phyloP scores from a whole-genome alignment of 2,329 filamentous ascomycete genomes.

The Diplocarpon mali region DNA sequence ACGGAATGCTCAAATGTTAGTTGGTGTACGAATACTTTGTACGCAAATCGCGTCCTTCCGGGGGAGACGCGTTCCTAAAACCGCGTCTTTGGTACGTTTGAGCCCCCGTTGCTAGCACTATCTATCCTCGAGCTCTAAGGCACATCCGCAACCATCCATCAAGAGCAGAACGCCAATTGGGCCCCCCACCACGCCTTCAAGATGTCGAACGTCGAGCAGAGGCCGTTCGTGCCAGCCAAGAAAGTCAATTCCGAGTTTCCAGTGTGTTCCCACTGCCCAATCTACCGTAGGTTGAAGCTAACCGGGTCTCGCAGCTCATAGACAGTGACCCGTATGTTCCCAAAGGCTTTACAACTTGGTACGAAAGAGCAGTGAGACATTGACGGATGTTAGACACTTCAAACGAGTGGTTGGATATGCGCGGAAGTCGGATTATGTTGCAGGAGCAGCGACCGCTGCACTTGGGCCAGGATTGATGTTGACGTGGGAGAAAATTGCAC shows the following conservation, averaged over 20 bases:
- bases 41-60: background rate
- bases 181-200: conserved; percentile 21
- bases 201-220: conserved; percentile 29
- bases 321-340: conserved; percentile 88
- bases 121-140: background rate
- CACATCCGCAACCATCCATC: background rate
- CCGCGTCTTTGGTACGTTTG: background rate
- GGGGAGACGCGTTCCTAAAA: background rate
- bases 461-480: conserved; percentile 64
- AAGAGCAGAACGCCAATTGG: conserved; percentile 19
- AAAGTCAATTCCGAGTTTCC: conserved; percentile 74
- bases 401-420: conserved; percentile 83
- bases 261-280: conserved; percentile 42
- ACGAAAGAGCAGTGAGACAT: conserved; percentile 17
- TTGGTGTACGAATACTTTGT: background rate
- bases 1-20: too few relatives aligned
- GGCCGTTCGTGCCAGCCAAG: conserved; percentile 61
- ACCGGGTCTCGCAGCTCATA: conserved; percentile 64
- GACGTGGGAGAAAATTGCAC: conserved; percentile 72
- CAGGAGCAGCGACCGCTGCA: conserved; percentile 57
- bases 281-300: conserved; percentile 16
- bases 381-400: conserved; percentile 57
- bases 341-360: conserved; percentile 4
- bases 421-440: conserved; percentile 69
- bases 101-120: conserved; percentile 8